Evolutionary conservation across 768 basidiomycete species (phyloP).

Genomic region (Scleroderma bovista): DNA sequence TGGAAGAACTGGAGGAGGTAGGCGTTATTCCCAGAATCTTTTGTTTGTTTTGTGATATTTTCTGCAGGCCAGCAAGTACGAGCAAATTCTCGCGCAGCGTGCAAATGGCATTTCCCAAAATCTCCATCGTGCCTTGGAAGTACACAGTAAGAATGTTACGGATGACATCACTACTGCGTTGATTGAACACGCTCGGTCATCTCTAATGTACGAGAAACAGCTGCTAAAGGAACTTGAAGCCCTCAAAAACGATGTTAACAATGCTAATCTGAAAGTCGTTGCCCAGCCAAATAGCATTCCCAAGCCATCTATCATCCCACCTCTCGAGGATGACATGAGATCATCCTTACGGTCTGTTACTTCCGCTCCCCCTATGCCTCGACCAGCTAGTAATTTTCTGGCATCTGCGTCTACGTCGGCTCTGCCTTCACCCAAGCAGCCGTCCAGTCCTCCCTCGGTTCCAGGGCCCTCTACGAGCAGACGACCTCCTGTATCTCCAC

Average conservation of each 20-base stretch:
- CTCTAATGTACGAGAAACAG: slow-evolving; percentile 89
- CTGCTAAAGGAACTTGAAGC: slow-evolving; percentile 83
- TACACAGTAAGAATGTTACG: slow-evolving; percentile 81
- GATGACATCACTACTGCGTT: slow-evolving; percentile 88
- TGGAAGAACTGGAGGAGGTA: slow-evolving; percentile 93
- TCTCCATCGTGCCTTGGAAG: slow-evolving; percentile 78
- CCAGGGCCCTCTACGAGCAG: slow-evolving; percentile 48
- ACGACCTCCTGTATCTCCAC: slow-evolving; percentile 14
- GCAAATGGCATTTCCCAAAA: slow-evolving; percentile 93
- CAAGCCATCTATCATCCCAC: slow-evolving; percentile 55
- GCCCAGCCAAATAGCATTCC: slow-evolving; percentile 47
- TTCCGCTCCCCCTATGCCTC: slow-evolving; percentile 20
- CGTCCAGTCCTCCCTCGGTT: slow-evolving; percentile 40
- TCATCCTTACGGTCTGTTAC: slow-evolving; percentile 17
- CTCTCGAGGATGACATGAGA: slow-evolving; percentile 55
- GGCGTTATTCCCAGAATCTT: slow-evolving; percentile 8
- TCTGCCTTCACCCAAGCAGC: slow-evolving; percentile 22
- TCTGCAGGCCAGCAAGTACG: slow-evolving; percentile 81
- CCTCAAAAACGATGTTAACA: slow-evolving; percentile 67
- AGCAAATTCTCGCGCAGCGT: slow-evolving; percentile 77
- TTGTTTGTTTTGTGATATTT: slow-evolving; percentile 6
- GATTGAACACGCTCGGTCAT: slow-evolving; percentile 88
- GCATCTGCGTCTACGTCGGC: slow-evolving; percentile 10
- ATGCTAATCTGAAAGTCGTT: slow-evolving; percentile 56
- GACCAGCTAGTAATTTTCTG: slow-evolving; percentile 15